Evolutionary conservation across 75 land plant genomes (phyloP), one percentile per base, ranked within the genome.

Genomic region (Pinus albicaulis): DNA sequence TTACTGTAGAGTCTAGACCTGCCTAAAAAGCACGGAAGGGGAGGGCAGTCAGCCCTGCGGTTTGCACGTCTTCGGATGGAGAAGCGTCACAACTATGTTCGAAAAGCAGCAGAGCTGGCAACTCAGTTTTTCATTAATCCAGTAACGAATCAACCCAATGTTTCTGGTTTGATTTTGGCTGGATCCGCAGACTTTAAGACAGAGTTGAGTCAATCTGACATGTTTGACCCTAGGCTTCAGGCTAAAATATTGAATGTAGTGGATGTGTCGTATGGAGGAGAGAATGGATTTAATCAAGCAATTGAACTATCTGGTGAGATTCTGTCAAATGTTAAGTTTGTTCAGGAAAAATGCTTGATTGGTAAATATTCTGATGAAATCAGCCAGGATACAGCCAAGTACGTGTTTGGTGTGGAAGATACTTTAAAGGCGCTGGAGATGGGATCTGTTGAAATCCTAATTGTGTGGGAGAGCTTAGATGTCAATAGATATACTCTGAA

Each of bases 181-280:
- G 87, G 87, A 48, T 85, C 87, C 48, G 87, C 87, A 56, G 87
- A 85, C 71, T 85, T 85, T 38, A 89, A 92, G 76, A 87, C 92
- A 57, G 94, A 89, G 76, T 72, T 92, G 60, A 87, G 92, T 72
- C 89, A 92, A 72, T 89, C 92, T 36, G 94, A 89, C 73, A 89
- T 89, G 92, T 92, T 92, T 92, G 94, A 92, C 70, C 92, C 84
- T 20, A 84, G 90, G 53, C 83, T 92, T 11, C 90, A 92, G 62
- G 88, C 89, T 2, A 92, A 92, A 71, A 83, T 87, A 60, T 58
- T 89, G 75, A 92, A 92, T 72, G 90, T 87, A 59, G 90, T 89
- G n/a, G 84, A 89, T 79, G 89, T 89, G 28, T 86, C 86, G 4
- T 89, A 86, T 76, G 87, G 88, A 20, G 31, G 31, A 31, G 31